These are phyloP conservation scores for Exophiala phaeomuriformis DNA, from an alignment of 2,329 filamentous ascomycete species.

Conservation along the genomic window DNA sequence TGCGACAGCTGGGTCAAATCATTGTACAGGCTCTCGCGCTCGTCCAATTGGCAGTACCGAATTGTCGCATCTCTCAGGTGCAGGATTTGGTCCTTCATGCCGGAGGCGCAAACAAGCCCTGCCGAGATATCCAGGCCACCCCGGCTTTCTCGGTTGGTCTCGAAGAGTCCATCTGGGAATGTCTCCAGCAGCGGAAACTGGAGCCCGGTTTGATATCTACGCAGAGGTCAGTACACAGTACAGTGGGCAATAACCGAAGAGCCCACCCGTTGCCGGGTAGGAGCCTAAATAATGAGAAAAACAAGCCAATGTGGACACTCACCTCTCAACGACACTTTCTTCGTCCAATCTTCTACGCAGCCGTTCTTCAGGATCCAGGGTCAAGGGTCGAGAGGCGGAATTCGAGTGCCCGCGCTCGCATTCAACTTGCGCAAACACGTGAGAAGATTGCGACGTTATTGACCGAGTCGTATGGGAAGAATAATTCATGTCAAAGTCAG, in stretches of 20 bases:
- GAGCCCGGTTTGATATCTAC: slow-evolving; percentile 20
- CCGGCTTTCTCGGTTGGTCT: slow-evolving; percentile 39
- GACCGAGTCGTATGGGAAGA: slow-evolving; percentile 35
- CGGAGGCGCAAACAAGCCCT: slow-evolving; percentile 58
- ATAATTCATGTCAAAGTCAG: slow-evolving; percentile 36
- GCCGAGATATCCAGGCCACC: slow-evolving; percentile 34
- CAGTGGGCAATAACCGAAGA: background rate
- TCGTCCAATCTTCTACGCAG: slow-evolving; percentile 21
- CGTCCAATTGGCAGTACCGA: slow-evolving; percentile 60
- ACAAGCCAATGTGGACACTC: slow-evolving; percentile 4
- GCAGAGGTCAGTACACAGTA: slow-evolving; percentile 4
- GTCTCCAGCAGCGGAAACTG: slow-evolving; percentile 72
- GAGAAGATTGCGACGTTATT: slow-evolving; percentile 32
- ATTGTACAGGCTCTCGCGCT: slow-evolving; percentile 76
- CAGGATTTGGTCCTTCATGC: slow-evolving; percentile 63
- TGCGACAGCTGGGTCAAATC: slow-evolving; percentile 75
- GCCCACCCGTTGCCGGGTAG: background rate
- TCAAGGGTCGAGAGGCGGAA: slow-evolving; percentile 4
- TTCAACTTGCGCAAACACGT: slow-evolving; percentile 23
- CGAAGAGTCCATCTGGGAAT: slow-evolving; percentile 67
- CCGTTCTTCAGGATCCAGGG: slow-evolving; percentile 18
- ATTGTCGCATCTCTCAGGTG: slow-evolving; percentile 57
- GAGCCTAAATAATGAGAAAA: background rate
- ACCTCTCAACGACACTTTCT: slow-evolving; percentile 23
- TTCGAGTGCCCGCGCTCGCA: slow-evolving; percentile 13